phyloP scores from a whole-genome alignment of 2,329 filamentous ascomycete genomes.

The Orbilia brochopaga region DNA sequence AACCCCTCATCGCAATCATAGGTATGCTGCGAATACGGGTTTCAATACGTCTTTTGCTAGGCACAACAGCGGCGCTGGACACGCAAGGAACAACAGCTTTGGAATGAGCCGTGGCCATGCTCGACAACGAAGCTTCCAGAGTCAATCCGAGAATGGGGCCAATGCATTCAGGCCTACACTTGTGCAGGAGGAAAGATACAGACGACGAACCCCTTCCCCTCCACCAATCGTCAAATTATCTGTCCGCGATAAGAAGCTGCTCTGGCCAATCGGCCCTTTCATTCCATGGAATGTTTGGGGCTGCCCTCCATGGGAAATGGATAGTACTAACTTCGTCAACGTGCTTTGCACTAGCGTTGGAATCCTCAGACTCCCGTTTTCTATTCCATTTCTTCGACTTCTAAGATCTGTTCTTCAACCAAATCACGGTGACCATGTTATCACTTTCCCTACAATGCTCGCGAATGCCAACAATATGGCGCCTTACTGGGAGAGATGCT shows the following conservation, averaged over 20 bases:
- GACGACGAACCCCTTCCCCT: constrained; percentile 30
- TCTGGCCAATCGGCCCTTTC: constrained; percentile 45
- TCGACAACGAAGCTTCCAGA: constrained; percentile 17
- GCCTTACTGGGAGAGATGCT: constrained; percentile 46
- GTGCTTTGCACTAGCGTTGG: constrained; percentile 43
- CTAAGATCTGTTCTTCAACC: constrained; percentile 14
- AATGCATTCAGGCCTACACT: constrained; percentile 7
- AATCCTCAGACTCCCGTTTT: constrained; percentile 37
- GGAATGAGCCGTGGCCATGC: constrained; percentile 17
- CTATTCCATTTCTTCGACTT: constrained; percentile 28
- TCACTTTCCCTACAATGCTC: constrained; percentile 31
- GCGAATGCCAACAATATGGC: constrained; percentile 33
- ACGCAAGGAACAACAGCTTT: constrained; percentile 4
- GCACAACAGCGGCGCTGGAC: neutral
- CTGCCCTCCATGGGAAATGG: constrained; percentile 26
- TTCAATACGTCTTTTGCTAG: constrained; percentile 1
- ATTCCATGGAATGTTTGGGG: constrained; percentile 22
- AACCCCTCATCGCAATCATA: constrained; percentile 19
- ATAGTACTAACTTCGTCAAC: constrained; percentile 35
- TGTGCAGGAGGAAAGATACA: constrained; percentile 26
- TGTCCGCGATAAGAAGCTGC: constrained; percentile 21
- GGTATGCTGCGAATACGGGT: constrained; percentile 16
- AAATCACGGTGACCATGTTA: constrained; percentile 41
- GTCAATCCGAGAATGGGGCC: constrained; percentile 11
- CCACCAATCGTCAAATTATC: constrained; percentile 37